Evolutionary conservation across 306 rosid species (phyloP), one percentile per base, ranked within the genome.

Genomic region (Comarum palustre): DNA sequence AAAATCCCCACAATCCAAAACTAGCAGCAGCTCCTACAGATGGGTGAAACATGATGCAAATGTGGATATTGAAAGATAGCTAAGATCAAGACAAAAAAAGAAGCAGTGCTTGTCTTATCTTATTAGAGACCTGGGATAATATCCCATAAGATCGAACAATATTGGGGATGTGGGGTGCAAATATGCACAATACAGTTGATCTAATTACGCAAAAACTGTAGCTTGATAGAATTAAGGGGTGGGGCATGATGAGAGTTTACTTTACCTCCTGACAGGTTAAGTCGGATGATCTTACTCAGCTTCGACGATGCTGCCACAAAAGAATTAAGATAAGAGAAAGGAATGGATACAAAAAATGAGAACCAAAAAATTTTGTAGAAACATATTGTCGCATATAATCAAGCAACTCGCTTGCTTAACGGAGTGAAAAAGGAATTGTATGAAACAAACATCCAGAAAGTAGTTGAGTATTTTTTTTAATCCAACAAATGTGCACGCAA

Each of bases 251-350:
- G 42, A 17, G 43, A 60, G 22, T 31, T 32, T 61, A 61, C 19
- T 69, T 83, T 71, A 85, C 98, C 97, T 75, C 72, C 85, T 8
- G 89, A 17, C 73, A 85, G 65, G 75, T 46, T 70, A 57, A 77
- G 1, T 75, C 81, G 86, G 73, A 77, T 27, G 69, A 74, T 20
- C 51, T 1, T 73, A 34, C 78, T 39, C 69, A 90, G 83, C 82
- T 77, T 86, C 82, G 86, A 47, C 41, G 91, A 64, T 75, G 83
- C 98, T 93, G 94, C 79, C 73, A 89, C 36, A 83, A 65, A 68
- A 62, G 34, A 68, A 81, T 32, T 45, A 71, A 38, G 73, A 71
- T 76, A 55, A 73, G 52, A 74, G 16, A 47, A 60, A 77, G 54
- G 60, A 61, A 73, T 10, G 39, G 36, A 74, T 38, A 69, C 39